These are phyloP conservation scores for Rhodotorula sp. DNA, from an alignment of 1,284 basidiomycete genomes.

Conservation along the genomic window DNA sequence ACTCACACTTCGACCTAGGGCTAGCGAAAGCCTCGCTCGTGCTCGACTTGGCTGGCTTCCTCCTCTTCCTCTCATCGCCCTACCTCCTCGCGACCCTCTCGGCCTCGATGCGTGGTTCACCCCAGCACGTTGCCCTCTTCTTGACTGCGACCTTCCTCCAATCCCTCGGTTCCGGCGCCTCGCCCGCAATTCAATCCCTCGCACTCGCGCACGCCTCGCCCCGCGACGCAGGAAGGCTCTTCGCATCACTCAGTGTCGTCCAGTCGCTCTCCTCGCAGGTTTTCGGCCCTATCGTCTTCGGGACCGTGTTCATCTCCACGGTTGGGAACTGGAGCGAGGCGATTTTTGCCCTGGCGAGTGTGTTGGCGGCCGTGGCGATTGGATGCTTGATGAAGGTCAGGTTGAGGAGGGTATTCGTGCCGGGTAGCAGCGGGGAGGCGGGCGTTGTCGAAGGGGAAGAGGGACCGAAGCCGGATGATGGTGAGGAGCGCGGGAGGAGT, in stretches of 20 bases:
- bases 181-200: slow-evolving; percentile 64
- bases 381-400: no score
- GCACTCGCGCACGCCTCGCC: slow-evolving; percentile 61
- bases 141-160: slow-evolving; percentile 54
- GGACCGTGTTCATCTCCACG: slow-evolving; percentile 60
- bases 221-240: slow-evolving; percentile 57
- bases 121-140: slow-evolving; percentile 49
- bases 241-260: slow-evolving; percentile 68
- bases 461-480: no score
- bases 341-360: slow-evolving; percentile 49
- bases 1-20: slow-evolving; percentile 40
- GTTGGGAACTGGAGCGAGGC: slow-evolving; percentile 60
- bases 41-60: slow-evolving; percentile 32
- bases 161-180: slow-evolving; percentile 60
- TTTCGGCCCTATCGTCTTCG: slow-evolving; percentile 62
- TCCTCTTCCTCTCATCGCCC: slow-evolving; percentile 11
- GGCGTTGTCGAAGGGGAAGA: no score
- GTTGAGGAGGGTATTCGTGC: no score
- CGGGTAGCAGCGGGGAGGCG: no score
- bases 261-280: slow-evolving; percentile 57
- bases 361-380: background rate
- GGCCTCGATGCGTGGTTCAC: background rate
- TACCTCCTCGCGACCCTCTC: slow-evolving; percentile 1
- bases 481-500: no score
- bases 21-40: slow-evolving; percentile 31